Evolutionary conservation across 768 basidiomycete genomes (phyloP).

Genomic region (Boletus pseudopeckii): DNA sequence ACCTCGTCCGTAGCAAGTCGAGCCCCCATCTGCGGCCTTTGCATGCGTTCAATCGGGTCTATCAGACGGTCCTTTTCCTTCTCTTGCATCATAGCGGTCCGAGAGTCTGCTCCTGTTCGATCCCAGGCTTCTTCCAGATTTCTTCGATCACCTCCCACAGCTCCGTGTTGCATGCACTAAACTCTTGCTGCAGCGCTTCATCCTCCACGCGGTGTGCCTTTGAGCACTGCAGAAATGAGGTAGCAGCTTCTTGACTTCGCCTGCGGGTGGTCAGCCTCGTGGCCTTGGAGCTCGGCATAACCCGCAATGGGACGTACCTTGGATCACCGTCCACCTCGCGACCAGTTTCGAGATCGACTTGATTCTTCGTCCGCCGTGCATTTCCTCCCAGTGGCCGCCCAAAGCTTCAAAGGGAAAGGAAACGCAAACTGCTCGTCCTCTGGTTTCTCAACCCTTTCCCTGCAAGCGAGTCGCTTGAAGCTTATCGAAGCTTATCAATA

Average conservation of each 20-base stretch:
- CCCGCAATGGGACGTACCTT: conserved; percentile 42
- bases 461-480: too few relatives aligned
- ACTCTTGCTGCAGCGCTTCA: conserved; percentile 54
- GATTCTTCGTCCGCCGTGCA: conserved; percentile 96
- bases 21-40: conserved; percentile 42
- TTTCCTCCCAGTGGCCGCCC: conserved; percentile 59
- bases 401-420: too few relatives aligned
- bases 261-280: conserved; percentile 36
- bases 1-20: conserved; percentile 17
- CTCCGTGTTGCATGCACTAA: conserved; percentile 55
- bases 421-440: not conserved
- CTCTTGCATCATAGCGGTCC: conserved; percentile 54
- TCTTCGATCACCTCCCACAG: conserved; percentile 57
- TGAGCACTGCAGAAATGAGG: conserved; percentile 75
- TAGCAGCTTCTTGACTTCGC: conserved; percentile 61
- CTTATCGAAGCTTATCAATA: too few relatives aligned
- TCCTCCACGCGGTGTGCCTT: conserved; percentile 70
- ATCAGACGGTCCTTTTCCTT: conserved; percentile 42
- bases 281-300: not conserved
- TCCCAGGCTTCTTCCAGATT: conserved; percentile 53
- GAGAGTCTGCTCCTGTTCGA: conserved; percentile 39
- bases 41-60: conserved; percentile 51
- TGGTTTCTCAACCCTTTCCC: not conserved
- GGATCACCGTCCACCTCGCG: conserved; percentile 54
- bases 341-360: conserved; percentile 77